phyloP scores from a whole-genome alignment of 164 flowering plant species.

The Tetracentron sinense region DNA sequence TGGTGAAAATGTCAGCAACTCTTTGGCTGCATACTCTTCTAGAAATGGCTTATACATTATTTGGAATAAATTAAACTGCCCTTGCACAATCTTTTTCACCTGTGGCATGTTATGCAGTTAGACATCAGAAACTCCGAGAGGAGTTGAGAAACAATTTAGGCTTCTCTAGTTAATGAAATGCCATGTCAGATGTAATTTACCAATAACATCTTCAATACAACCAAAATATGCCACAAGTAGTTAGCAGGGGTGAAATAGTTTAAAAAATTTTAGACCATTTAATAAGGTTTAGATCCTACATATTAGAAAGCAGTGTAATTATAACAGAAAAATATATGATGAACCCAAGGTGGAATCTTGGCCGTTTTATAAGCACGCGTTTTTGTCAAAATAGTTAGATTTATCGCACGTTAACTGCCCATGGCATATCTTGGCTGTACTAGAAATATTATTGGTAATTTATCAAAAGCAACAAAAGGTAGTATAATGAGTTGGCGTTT shows the following conservation, averaged over 20 bases:
- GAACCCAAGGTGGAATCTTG: too few species aligned
- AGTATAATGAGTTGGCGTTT: neutral
- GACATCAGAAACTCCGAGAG: neutral
- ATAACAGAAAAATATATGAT: too few species aligned
- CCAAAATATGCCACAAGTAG: neutral
- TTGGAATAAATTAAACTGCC: constrained; percentile 58
- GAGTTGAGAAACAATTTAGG: neutral
- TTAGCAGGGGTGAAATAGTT: neutral
- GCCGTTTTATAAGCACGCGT: too few species aligned
- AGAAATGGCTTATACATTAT: constrained; percentile 60
- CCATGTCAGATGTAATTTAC: neutral
- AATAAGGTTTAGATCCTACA: neutral
- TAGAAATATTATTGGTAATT: too few species aligned
- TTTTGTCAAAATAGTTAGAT: too few species aligned
- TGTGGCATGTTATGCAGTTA: constrained; percentile 18
- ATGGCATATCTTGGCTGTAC: too few species aligned
- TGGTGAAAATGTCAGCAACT: constrained; percentile 42
- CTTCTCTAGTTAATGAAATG: neutral
- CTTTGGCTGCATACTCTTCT: constrained; percentile 51
- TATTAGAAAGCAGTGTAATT: too few species aligned
- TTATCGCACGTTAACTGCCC: too few species aligned
- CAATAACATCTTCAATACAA: neutral
- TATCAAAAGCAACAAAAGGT: neutral
- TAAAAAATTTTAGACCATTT: too few species aligned
- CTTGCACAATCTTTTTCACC: constrained; percentile 75